phyloP scores from a whole-genome alignment of 306 rosid genomes.

The Oxytropis ochrocephala region DNA sequence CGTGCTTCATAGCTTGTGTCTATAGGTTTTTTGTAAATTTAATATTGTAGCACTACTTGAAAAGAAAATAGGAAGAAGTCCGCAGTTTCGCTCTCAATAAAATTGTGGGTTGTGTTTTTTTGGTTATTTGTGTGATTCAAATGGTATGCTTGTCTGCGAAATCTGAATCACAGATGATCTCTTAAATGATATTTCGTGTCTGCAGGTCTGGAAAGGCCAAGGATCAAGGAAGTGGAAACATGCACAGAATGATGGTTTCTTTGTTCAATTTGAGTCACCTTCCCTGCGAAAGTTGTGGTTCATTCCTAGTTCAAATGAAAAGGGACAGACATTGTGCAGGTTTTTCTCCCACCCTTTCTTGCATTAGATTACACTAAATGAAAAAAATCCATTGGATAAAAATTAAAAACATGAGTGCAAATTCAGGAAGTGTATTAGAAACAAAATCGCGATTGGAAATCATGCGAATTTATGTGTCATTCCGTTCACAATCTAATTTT shows the following conservation, averaged over 20 bases:
- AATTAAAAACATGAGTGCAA: too few species aligned
- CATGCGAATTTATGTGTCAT: too few species aligned
- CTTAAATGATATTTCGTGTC: constrained; percentile 3
- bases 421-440: too few species aligned
- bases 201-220: constrained; percentile 98
- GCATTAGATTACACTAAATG: not conserved
- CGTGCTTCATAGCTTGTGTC: too few species aligned
- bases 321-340: constrained; percentile 91
- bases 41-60: not conserved
- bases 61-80: not conserved
- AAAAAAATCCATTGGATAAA: too few species aligned
- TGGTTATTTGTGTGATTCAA: not conserved
- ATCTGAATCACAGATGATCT: not conserved
- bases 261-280: constrained; percentile 84
- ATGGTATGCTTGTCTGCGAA: not conserved
- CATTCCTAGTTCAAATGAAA: constrained; percentile 73
- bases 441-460: too few species aligned
- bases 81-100: not conserved
- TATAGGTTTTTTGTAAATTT: not conserved
- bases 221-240: constrained; percentile 95
- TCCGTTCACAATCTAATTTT: too few species aligned
- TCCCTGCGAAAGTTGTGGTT: constrained; percentile 78
- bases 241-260: constrained; percentile 88
- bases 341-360: constrained; percentile 32
- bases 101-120: not conserved